phyloP scores from a whole-genome alignment of 345 rosid genomes.

The Eucalyptus curtisii region DNA sequence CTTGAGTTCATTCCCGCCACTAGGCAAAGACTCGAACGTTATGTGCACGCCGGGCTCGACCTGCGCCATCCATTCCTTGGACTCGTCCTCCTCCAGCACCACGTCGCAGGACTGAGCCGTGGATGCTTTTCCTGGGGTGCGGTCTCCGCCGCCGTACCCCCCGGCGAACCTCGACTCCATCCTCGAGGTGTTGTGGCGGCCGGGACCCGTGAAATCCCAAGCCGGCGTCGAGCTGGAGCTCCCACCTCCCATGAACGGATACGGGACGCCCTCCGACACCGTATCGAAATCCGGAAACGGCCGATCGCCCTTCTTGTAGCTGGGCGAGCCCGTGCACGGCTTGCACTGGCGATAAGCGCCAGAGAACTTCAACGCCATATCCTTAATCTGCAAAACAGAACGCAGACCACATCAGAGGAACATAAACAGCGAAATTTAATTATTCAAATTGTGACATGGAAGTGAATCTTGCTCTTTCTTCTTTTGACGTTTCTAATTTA shows the following conservation, averaged over 20 bases:
- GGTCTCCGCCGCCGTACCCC: constrained; percentile 26
- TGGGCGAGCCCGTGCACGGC: constrained; percentile 72
- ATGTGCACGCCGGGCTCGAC: constrained; percentile 99
- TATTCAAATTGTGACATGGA: neutral
- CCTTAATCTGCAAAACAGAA: constrained; percentile 61
- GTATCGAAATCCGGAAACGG: constrained; percentile 62
- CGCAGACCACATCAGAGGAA: neutral
- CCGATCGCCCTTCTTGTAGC: constrained; percentile 49
- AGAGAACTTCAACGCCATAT: constrained; percentile 81
- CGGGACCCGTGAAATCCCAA: constrained; percentile 65
- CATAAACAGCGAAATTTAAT: neutral
- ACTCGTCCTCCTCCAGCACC: constrained; percentile 66
- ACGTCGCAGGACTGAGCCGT: constrained; percentile 57
- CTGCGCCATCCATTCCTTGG: constrained; percentile 99
- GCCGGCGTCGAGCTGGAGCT: constrained; percentile 90
- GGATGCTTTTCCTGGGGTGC: constrained; percentile 30
- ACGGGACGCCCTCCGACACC: constrained; percentile 73
- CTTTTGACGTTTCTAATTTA: neutral
- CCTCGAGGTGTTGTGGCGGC: constrained; percentile 24
- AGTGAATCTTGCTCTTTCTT: neutral
- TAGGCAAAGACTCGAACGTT: constrained; percentile 83
- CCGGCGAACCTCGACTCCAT: constrained; percentile 37
- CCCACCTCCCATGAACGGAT: constrained; percentile 55
- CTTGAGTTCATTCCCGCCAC: constrained; percentile 89
- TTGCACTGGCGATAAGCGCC: constrained; percentile 80